Conservation (phyloP, 2,329 filamentous ascomycete genomes). For the Neofusicoccum ribis region DNA sequence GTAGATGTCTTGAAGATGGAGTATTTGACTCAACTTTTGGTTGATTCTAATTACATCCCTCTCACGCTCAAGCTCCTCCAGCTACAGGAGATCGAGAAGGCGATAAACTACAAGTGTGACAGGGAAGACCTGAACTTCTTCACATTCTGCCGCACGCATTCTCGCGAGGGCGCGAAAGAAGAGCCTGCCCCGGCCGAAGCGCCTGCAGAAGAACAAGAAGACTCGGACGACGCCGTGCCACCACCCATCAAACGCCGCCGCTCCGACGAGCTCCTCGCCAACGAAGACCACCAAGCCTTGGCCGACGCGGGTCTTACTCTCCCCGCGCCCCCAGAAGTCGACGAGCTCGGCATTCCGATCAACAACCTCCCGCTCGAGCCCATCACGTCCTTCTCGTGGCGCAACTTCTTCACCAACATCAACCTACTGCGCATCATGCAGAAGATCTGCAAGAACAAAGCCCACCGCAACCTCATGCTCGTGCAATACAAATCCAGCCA, state of each 20-base stretch:
- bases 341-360: slow-evolving; percentile 83
- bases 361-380: slow-evolving; percentile 69
- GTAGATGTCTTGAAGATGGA: slow-evolving; percentile 92
- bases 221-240: slow-evolving; percentile 68
- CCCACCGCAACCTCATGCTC: slow-evolving; percentile 88
- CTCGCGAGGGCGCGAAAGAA: slow-evolving; percentile 53
- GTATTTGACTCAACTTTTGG: slow-evolving; percentile 86
- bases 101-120: slow-evolving; percentile 83
- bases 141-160: slow-evolving; percentile 77
- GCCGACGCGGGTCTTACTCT: slow-evolving; percentile 29
- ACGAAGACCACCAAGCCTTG: slow-evolving; percentile 23
- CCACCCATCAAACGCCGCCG: slow-evolving; percentile 71
- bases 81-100: slow-evolving; percentile 88
- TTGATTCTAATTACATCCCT: slow-evolving; percentile 94
- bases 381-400: slow-evolving; percentile 83
- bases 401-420: slow-evolving; percentile 93
- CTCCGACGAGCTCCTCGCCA: slow-evolving; percentile 40
- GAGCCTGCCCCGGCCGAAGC: slow-evolving; percentile 36
- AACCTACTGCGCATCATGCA: slow-evolving; percentile 96
- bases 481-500: slow-evolving; percentile 95
- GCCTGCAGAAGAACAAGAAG: slow-evolving; percentile 26
- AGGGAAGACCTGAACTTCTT: slow-evolving; percentile 89
- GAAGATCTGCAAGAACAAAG: slow-evolving; percentile 94
- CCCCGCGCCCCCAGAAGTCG: slow-evolving; percentile 62
- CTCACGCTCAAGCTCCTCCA: slow-evolving; percentile 91